Evolutionary conservation across 2,329 filamentous ascomycete species (phyloP), one percentile per base, ranked within the genome.

Genomic region (Pseudocercospora eumusae): DNA sequence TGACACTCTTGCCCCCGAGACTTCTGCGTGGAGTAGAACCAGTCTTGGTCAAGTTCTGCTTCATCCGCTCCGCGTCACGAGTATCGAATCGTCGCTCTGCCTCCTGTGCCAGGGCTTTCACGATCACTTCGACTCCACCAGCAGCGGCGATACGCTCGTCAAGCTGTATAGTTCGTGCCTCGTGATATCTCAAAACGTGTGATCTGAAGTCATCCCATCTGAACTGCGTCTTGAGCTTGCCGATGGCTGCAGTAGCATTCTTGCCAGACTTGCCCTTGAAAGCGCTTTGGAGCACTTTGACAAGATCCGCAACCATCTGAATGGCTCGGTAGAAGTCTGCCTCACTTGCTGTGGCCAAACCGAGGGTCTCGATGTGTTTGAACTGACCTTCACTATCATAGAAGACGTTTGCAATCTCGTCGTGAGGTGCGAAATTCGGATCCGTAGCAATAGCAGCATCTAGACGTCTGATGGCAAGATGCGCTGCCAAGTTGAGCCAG

Each of bases 171-270:
- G 64, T 60, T 36, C 72, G 71, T 10, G 56, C 27, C 1, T 66
- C 61, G 56, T 63, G 69, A 58, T 72, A 75, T 15, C 57, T 44
- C 13, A 72, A 21, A 3, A 66, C 70, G 8, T 76, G 71, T 0
- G 79, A 65, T 5, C 82, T 69, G 57, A 86, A 83, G 2, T 73
- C 67, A 0, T 75, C 67, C 83, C 84, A 87, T 2, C 79, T 76
- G 68, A 81, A 88, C 1, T 69, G 64, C 1, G 72, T 69, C 36
- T 78, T 76, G 4, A 88, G 65, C 0, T 68, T 70, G 2, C 78
- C 77, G 25, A 83, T 70, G 45, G 82, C 78, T 13, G 80, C 71
- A 2, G 70, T 58, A 2, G 72, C 67, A 6, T 71, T 70, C 1
- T 25, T 56, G 18, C 56, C 62, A 45, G 59, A 57, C 20, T 55